Percentiles rank a stretch among this genome's conserved stretches.
phyloP scores from a whole-genome alignment of 2,329 filamentous ascomycete genomes.

The Curvularia sp. region DNA sequence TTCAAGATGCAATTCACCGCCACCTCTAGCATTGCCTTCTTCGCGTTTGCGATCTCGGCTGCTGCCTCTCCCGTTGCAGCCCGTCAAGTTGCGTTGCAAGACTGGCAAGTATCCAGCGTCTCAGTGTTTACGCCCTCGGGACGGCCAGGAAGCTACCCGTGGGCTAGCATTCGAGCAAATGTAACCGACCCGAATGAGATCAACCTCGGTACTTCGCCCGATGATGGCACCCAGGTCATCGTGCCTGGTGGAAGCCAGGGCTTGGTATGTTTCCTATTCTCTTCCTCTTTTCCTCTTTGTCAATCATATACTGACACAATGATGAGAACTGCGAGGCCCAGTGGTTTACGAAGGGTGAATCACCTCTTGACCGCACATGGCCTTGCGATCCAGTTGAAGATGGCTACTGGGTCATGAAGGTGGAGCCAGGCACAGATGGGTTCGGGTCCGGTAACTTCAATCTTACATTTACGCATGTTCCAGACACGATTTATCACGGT shows the following conservation, averaged over 20 bases:
- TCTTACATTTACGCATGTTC: conserved; percentile 34
- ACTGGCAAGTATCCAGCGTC: conserved; percentile 31
- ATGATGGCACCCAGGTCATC: conserved; percentile 16
- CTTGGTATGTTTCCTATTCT: conserved; percentile 4
- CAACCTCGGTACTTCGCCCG: conserved; percentile 19
- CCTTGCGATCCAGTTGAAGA: conserved; percentile 31
- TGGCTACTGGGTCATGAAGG: conserved; percentile 37
- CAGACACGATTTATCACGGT: conserved; percentile 23
- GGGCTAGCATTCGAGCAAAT: conserved; percentile 31
- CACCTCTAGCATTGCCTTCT: conserved; percentile 13
- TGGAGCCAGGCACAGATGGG: conserved; percentile 19
- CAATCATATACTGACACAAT: not conserved
- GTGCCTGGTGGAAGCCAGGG: conserved; percentile 30
- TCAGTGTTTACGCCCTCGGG: conserved; percentile 20
- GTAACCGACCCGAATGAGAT: conserved; percentile 40
- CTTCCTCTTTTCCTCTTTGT: not conserved
- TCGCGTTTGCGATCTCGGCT: conserved; percentile 19
- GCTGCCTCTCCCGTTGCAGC: conserved; percentile 20
- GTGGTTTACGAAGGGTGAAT: conserved; percentile 28
- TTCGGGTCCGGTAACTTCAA: conserved; percentile 28
- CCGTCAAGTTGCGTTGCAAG: conserved; percentile 24
- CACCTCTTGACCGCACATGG: conserved; percentile 31
- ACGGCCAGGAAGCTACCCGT: conserved; percentile 31
- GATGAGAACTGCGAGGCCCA: conserved; percentile 35
- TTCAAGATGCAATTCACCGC: conserved; percentile 24